Conservation (phyloP, 768 basidiomycete species). For the Suillus discolor region DNA sequence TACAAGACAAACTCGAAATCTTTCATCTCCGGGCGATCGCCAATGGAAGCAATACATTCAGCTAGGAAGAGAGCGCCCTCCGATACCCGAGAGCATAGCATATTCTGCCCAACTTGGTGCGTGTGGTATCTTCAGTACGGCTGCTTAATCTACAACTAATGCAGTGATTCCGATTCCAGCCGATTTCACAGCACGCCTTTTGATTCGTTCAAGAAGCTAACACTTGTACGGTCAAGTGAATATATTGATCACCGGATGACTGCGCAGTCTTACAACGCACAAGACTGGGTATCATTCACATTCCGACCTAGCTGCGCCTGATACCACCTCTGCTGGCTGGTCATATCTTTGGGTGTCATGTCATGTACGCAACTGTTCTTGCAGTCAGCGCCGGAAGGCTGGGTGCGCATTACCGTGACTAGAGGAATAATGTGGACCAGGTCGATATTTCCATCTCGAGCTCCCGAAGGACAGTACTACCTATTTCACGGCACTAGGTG, state of each 20-base stretch:
- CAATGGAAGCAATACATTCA: not conserved
- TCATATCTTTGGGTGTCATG: not conserved
- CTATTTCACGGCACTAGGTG: not conserved
- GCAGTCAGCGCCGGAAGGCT: not conserved
- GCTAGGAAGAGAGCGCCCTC: not conserved
- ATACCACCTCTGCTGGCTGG: not conserved
- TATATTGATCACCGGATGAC: not conserved
- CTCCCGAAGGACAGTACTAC: not conserved
- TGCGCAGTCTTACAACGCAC: not conserved
- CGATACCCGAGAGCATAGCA: not conserved
- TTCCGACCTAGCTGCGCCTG: not conserved
- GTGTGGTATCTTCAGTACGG: not conserved
- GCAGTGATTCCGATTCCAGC: not conserved
- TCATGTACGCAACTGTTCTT: not conserved
- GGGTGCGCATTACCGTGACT: not conserved
- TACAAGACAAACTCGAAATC: conserved; percentile 1
- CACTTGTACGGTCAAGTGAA: not conserved
- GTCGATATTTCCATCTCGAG: not conserved
- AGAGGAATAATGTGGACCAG: not conserved
- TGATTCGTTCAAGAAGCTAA: not conserved
- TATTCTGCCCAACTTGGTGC: not conserved
- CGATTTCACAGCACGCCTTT: not conserved
- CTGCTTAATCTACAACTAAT: not conserved
- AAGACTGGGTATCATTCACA: not conserved
- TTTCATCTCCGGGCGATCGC: conserved; percentile 1